Conservation (phyloP, 768 basidiomycete species). For the Crucibulum laeve region DNA sequence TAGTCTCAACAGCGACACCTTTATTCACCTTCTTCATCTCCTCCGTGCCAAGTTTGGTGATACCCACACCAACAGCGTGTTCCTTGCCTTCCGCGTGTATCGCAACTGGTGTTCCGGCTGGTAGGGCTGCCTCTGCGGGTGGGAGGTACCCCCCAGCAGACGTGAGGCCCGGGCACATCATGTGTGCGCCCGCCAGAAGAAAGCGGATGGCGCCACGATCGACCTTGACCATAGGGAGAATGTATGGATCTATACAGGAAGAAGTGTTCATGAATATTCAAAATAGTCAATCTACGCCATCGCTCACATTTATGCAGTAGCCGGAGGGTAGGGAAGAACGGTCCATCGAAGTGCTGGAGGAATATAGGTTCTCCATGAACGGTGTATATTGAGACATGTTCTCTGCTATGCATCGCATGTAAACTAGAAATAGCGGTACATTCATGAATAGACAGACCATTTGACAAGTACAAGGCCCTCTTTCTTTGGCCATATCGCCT, state of each 20-base stretch:
- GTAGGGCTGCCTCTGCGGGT: slow-evolving; percentile 59
- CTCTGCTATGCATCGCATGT: slow-evolving; percentile 62
- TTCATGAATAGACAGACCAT: slow-evolving; percentile 56
- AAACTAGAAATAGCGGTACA: slow-evolving; percentile 11
- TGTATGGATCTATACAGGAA: slow-evolving; percentile 68
- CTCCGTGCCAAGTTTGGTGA: slow-evolving; percentile 78
- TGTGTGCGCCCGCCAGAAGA: slow-evolving; percentile 86
- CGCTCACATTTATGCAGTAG: slow-evolving; percentile 87
- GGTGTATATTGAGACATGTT: slow-evolving; percentile 91
- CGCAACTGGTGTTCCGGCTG: slow-evolving; percentile 76
- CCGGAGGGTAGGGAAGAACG: slow-evolving; percentile 83
- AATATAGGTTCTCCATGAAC: slow-evolving; percentile 84
- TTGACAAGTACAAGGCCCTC: slow-evolving; percentile 90
- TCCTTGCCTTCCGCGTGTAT: slow-evolving; percentile 96
- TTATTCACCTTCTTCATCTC: slow-evolving; percentile 91
- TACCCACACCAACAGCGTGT: slow-evolving; percentile 81
- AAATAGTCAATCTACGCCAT: not conserved
- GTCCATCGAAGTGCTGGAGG: slow-evolving; percentile 96
- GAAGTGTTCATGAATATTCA: not conserved
- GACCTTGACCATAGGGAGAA: slow-evolving; percentile 84
- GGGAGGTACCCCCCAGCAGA: slow-evolving; percentile 89
- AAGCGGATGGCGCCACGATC: slow-evolving; percentile 99
- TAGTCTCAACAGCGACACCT: slow-evolving; percentile 83
- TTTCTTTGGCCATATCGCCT: slow-evolving; percentile 98
- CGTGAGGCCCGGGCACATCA: slow-evolving; percentile 97